Base-by-base conservation (phyloP, 2,329 filamentous ascomycete genomes). In the Zymoseptoria crescenta region DNA sequence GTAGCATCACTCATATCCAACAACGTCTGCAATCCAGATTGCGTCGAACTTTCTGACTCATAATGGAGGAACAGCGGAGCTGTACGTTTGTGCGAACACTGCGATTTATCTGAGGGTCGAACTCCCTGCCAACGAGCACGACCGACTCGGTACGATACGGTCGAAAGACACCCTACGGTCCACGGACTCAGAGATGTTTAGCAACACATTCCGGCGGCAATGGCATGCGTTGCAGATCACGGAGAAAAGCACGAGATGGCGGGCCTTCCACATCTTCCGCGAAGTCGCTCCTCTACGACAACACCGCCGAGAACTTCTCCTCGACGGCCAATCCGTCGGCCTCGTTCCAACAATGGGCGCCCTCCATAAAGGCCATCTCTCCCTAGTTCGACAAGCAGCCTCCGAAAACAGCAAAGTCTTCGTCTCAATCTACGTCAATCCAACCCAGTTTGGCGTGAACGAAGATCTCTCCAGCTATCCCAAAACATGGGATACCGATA, bases 271-370 rank as follows among this genome's bases (percentile, higher is more conserved):
- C 61, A 75, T 96, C 68, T 88, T 96, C 72, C 89, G 89, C 67
- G 83, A 89, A 73, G 85, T 94, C 60, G 77, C 85, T 13, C 79
- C 84, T 9, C 78, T 96, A 55, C 88, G 90, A 48, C 74, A 80
- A 67, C 88, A 87, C 79, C 85, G 91, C 41, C 81, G 78, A 21
- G 81, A 85, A 49, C 84, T 91, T 61, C 76, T 85, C 41, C 75
- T 85, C 60, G 80, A 85, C 69, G 83, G 87, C 67, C 84, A 87
- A 59, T 86, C 86, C 51, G 86, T 99, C 59, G 91, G 88, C 60
- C 84, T 99, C 28, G 91, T 99, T 41, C 94, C 94, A 1, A 99
- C 94, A 30, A 97, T 99, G 94, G 94, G 94, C 63, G 94, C 94
- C 54, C 82, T 99, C n/a, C 94, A 99, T 74, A 83, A 86, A 57